phyloP scores from a whole-genome alignment of 2,329 filamentous ascomycete species.

The Fusarium tanahbumbuense region DNA sequence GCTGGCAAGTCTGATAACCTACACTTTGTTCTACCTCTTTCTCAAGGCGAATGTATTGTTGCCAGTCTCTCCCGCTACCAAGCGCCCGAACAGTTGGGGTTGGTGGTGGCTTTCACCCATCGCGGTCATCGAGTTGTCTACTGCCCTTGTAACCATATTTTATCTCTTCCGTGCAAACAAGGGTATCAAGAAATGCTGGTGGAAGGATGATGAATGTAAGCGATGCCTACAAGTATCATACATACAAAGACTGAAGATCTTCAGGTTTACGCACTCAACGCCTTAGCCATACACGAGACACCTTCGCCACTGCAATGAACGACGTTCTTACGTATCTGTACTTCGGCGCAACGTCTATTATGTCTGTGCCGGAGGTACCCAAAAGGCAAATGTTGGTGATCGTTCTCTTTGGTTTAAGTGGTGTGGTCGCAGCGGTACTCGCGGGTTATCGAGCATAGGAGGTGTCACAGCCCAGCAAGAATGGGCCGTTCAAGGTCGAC shows the following conservation, averaged over 20 bases:
- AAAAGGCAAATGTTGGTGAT: not conserved
- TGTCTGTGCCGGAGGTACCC: not conserved
- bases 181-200: not conserved
- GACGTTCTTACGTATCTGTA: not conserved
- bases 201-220: not conserved
- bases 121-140: not conserved
- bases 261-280: not conserved
- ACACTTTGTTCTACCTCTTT: slow-evolving; percentile 53
- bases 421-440: not conserved
- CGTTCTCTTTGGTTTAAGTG: not conserved
- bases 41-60: not conserved
- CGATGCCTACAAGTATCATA: not conserved
- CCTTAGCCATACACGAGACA: not conserved
- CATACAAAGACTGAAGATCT: not conserved
- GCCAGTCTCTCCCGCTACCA: not conserved
- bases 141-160: not conserved
- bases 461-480: not conserved
- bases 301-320: not conserved
- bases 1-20: slow-evolving; percentile 63
- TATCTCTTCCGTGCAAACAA: not conserved
- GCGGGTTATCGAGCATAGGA: not conserved
- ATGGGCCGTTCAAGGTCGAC: not conserved
- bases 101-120: not conserved
- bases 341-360: not conserved
- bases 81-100: not conserved